Evolutionary conservation across 106 monocot species (phyloP).

Genomic region (Phalaenopsis aphrodite): DNA sequence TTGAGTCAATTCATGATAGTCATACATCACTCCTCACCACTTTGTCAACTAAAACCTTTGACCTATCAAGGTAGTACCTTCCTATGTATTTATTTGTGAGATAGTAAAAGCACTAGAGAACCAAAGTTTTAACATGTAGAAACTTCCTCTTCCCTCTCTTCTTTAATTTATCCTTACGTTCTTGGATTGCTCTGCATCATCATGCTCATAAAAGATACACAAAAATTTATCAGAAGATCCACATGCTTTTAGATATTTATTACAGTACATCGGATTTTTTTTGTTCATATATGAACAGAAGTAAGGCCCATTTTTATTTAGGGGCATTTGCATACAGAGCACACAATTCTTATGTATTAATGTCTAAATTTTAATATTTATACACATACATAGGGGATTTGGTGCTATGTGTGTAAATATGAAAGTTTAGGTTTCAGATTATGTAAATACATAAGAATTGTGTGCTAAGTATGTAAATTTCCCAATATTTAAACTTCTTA

Average conservation of each 20-base stretch:
- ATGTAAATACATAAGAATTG: too few relatives aligned
- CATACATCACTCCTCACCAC: background rate
- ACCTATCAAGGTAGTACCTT: background rate
- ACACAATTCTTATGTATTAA: background rate
- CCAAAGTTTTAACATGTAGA: background rate
- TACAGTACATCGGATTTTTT: background rate
- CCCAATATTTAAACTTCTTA: background rate
- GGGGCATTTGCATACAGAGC: too few relatives aligned
- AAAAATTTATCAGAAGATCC: background rate
- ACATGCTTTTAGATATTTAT: background rate
- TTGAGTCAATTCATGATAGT: background rate
- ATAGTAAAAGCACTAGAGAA: background rate
- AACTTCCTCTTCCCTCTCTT: background rate
- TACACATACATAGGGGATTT: background rate
- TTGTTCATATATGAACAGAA: background rate
- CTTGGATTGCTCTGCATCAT: background rate
- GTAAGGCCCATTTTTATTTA: too few relatives aligned
- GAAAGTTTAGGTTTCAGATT: too few relatives aligned
- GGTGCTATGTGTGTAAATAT: too few relatives aligned
- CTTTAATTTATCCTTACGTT: background rate
- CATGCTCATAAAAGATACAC: background rate
- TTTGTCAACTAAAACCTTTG: background rate
- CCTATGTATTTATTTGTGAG: background rate
- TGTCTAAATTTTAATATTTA: background rate
- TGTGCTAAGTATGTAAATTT: background rate